These are phyloP conservation scores for Plasmodium reichenowi DNA, from an alignment of 169 alveolate genomes.

Conservation along the genomic window DNA sequence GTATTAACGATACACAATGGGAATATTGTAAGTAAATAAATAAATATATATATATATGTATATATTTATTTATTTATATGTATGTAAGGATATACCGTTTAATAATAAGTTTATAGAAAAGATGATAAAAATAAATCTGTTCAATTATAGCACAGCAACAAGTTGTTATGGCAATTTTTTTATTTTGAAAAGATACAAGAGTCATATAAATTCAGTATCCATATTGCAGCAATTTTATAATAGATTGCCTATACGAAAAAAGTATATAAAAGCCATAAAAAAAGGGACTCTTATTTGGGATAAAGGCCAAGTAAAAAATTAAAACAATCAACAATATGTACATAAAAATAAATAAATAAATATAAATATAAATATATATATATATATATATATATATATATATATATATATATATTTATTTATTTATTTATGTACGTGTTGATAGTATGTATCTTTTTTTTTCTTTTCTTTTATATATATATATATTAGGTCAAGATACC, in stretches of 20 bases:
- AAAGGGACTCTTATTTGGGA: slow-evolving; percentile 90
- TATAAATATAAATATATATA: neutral
- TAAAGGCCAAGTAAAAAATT: slow-evolving; percentile 85
- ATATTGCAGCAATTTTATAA: slow-evolving; percentile 88
- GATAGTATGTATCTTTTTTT: too few species aligned
- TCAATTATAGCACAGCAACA: neutral
- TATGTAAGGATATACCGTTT: neutral
- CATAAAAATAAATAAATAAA: neutral
- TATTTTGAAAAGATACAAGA: slow-evolving; percentile 27
- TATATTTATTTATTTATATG: neutral
- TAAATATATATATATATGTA: slow-evolving; percentile 15
- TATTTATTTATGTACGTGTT: slow-evolving; percentile 5
- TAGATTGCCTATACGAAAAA: slow-evolving; percentile 85
- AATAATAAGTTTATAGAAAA: neutral
- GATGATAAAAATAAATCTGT: slow-evolving; percentile 5
- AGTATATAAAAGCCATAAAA: slow-evolving; percentile 84
- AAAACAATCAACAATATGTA: neutral
- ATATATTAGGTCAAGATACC: slow-evolving; percentile 83
- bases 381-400: slow-evolving; percentile 8
- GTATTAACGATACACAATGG: too few species aligned
- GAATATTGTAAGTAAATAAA: neutral
- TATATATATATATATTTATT: slow-evolving; percentile 11
- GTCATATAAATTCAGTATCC: slow-evolving; percentile 87
- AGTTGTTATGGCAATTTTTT: slow-evolving; percentile 14
- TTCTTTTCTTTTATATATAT: neutral